Conservation (phyloP, 495 filamentous ascomycete species). For the Xylaria telfairii region DNA sequence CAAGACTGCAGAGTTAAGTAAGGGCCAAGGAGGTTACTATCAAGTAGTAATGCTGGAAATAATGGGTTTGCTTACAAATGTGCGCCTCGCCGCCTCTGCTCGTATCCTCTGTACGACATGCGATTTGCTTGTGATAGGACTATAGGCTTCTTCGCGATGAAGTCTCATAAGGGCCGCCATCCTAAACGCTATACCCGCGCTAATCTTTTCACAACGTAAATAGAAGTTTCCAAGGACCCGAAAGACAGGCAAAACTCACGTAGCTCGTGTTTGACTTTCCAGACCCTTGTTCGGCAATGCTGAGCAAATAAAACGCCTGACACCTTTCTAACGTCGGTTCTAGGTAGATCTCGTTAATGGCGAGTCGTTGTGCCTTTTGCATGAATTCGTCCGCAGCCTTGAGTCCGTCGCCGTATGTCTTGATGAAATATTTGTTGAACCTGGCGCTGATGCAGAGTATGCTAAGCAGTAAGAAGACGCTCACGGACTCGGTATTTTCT, state of each 20-base stretch:
- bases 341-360: conserved; percentile 53
- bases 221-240: not conserved
- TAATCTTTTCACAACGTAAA: conserved; percentile 49
- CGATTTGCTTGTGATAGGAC: conserved; percentile 43
- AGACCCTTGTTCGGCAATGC: conserved; percentile 58
- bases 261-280: conserved; percentile 55
- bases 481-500: conserved; percentile 48
- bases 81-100: conserved; percentile 54
- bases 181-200: conserved; percentile 57
- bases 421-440: conserved; percentile 51
- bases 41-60: not conserved
- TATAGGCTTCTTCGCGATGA: conserved; percentile 59
- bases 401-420: conserved; percentile 50
- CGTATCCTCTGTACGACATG: conserved; percentile 43
- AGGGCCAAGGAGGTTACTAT: not conserved
- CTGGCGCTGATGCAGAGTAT: conserved; percentile 57
- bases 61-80: conserved; percentile 44
- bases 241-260: conserved; percentile 35
- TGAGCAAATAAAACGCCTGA: conserved; percentile 59
- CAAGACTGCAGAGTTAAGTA: not conserved
- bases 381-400: conserved; percentile 57
- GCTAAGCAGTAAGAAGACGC: conserved; percentile 54
- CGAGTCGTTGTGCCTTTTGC: conserved; percentile 50
- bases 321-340: conserved; percentile 56
- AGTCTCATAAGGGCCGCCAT: conserved; percentile 58